phyloP scores from a whole-genome alignment of 176 grass and related monocot genomes.

The Neostapfia colusana region DNA sequence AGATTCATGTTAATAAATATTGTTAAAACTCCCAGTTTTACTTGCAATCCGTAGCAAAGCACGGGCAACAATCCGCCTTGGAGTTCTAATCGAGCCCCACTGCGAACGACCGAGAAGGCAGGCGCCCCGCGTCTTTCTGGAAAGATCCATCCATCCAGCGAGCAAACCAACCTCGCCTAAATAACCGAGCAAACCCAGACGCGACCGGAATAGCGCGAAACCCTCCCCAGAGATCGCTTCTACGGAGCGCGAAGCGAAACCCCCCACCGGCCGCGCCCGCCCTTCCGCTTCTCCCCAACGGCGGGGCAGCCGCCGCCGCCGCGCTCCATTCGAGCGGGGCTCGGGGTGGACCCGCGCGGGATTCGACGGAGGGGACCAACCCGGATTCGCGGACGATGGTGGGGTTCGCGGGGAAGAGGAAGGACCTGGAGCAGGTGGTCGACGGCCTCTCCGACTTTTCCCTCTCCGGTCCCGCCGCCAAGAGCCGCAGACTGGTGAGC shows the following conservation, averaged over 20 bases:
- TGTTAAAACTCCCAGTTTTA: too few relatives aligned
- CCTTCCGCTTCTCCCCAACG: background rate
- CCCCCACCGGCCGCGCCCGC: background rate
- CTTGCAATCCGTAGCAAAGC: too few relatives aligned
- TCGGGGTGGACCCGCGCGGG: background rate
- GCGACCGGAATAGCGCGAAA: conserved; percentile 28
- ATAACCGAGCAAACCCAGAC: background rate
- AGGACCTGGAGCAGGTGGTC: conserved; percentile 59
- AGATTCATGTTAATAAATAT: too few relatives aligned
- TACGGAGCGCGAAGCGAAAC: conserved; percentile 25
- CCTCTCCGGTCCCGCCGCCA: conserved; percentile 56
- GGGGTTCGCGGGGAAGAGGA: conserved; percentile 75
- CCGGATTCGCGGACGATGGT: conserved; percentile 25
- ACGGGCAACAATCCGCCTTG: too few relatives aligned
- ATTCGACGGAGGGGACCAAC: background rate
- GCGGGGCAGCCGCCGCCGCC: background rate
- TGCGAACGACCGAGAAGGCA: background rate
- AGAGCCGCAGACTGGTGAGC: conserved; percentile 64
- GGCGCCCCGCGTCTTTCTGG: conserved; percentile 19
- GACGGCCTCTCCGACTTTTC: conserved; percentile 59
- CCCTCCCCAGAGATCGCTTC: background rate
- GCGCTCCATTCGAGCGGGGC: conserved; percentile 1
- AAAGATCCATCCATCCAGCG: conserved; percentile 29
- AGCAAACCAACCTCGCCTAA: background rate
- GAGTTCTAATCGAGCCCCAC: too few relatives aligned